Base-by-base conservation (phyloP, 352 stramenopile genomes). In the Phytopythium delawarense region DNA sequence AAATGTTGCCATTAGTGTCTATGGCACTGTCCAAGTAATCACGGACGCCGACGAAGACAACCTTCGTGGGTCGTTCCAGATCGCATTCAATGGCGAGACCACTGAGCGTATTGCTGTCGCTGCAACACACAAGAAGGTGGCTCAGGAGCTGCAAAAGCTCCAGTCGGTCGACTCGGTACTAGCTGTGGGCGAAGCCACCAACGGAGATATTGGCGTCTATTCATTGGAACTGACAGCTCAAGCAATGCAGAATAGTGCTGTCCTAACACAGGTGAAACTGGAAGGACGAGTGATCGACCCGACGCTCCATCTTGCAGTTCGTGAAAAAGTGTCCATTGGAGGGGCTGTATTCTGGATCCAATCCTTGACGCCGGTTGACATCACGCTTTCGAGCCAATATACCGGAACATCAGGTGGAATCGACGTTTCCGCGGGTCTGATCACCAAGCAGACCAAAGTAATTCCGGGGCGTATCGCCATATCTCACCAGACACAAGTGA, bases 91-190 rank as follows among this genome's bases (percentile, higher is more conserved):
- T 42, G 82, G 82, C 0, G 62, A 79, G 44, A 69, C 39, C 0
- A 91, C 81, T 0, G 83, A 90, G 44, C 44, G 64, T 15, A 91
- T 94, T 25, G 78, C 64, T 4, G 77, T 74, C 59, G 72, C 68
- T 25, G 85, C 85, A 7, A 94, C 82, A 0, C 81, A 92, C 42
- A 75, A 72, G 58, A 94, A 94, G 52, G 72, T 94, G 12, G 67
- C 69, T 0, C 79, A 91, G 42, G 85, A 89, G 59, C 69, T 94
- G 0, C 73, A 92, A 39, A 91, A 91, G 51, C 65, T 94, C 15
- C 69, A 56, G 18, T 64, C 64, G 20, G 59, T 92, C 5, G 72
- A 92, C 49, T 89, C 82, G 0, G 83, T 91, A 1, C 50, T 92
- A 15, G 77, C 78, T 1, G 62, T 94, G 9, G 81, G 81, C 0